Evolutionary conservation across 2,329 filamentous ascomycete species (phyloP).

Genomic region (Nemania abortiva): DNA sequence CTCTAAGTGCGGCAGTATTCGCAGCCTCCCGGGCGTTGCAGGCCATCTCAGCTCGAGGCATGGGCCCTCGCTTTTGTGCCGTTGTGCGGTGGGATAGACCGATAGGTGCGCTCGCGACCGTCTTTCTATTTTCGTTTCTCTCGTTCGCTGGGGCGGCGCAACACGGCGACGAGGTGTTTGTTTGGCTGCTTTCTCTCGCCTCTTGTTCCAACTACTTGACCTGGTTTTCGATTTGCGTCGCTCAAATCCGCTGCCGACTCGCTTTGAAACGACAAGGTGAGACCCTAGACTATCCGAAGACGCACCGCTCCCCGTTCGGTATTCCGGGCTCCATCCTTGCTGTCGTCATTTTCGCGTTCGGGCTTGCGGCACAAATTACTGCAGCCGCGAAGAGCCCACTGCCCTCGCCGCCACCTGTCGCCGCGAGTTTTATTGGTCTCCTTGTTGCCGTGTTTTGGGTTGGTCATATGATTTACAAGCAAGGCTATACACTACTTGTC

Average conservation of each 20-base stretch:
- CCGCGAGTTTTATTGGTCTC: slow-evolving; percentile 50
- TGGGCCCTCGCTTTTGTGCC: slow-evolving; percentile 51
- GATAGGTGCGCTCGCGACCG: slow-evolving; percentile 56
- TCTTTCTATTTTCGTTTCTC: slow-evolving; percentile 57
- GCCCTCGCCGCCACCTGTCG: slow-evolving; percentile 37
- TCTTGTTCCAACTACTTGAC: slow-evolving; percentile 61
- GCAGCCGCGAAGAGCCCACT: slow-evolving; percentile 44
- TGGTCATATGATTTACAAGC: slow-evolving; percentile 44
- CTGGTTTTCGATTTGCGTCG: slow-evolving; percentile 61
- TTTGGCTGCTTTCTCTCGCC: slow-evolving; percentile 61
- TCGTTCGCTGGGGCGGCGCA: slow-evolving; percentile 58
- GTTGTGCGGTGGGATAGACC: slow-evolving; percentile 56
- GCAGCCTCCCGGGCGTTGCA: slow-evolving; percentile 54
- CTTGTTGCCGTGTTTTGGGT: slow-evolving; percentile 44
- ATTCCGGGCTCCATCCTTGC: slow-evolving; percentile 51
- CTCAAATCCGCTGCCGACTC: slow-evolving; percentile 60
- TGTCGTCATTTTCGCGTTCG: slow-evolving; percentile 48
- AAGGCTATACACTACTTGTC: slow-evolving; percentile 36
- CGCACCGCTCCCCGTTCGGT: slow-evolving; percentile 45
- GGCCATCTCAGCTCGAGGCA: slow-evolving; percentile 53
- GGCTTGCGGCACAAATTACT: slow-evolving; percentile 50
- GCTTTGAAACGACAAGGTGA: slow-evolving; percentile 57
- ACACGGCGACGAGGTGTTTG: slow-evolving; percentile 56
- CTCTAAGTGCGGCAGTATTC: slow-evolving; percentile 42
- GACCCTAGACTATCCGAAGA: slow-evolving; percentile 49